These are phyloP conservation scores for Hemerocallis citrina DNA, from an alignment of 106 monocot species.

Conservation along the genomic window DNA sequence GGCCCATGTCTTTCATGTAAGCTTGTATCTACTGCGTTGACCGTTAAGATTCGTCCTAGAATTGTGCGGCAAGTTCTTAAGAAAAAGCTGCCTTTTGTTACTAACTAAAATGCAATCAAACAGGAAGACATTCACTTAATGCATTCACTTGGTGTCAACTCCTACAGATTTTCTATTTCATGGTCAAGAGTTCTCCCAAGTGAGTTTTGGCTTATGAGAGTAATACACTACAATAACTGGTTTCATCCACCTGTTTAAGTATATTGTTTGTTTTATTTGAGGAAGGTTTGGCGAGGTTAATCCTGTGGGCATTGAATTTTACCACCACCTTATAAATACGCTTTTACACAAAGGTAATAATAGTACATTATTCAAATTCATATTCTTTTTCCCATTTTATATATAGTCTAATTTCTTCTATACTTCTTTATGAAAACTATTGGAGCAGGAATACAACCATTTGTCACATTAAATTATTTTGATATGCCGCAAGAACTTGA, in stretches of 20 bases:
- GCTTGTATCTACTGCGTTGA: too few relatives aligned
- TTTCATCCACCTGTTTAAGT: background rate
- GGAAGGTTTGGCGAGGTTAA: slow-evolving; percentile 44
- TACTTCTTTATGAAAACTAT: too few relatives aligned
- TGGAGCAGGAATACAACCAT: slow-evolving; percentile 48
- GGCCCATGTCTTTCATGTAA: too few relatives aligned
- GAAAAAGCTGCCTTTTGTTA: too few relatives aligned
- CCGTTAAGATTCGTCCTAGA: too few relatives aligned
- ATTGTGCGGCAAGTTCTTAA: too few relatives aligned
- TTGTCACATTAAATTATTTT: slow-evolving; percentile 39
- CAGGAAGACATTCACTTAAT: slow-evolving; percentile 42
- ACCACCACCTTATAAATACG: slow-evolving; percentile 37
- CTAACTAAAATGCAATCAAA: too few relatives aligned
- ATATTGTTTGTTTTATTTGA: background rate
- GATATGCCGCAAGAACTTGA: slow-evolving; percentile 47
- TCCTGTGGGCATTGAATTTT: slow-evolving; percentile 33
- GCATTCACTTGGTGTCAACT: slow-evolving; percentile 35
- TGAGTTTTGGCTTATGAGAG: slow-evolving; percentile 8
- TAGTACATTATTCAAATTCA: background rate
- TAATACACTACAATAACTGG: background rate
- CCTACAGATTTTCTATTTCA: slow-evolving; percentile 49
- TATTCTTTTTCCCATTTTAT: too few relatives aligned
- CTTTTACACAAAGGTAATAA: slow-evolving; percentile 36
- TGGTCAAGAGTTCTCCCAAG: slow-evolving; percentile 59
- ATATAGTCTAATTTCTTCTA: too few relatives aligned